These are phyloP conservation scores for Suhomyces guaymorum DNA, from an alignment of 1,139 yeast species.

Conservation along the genomic window DNA sequence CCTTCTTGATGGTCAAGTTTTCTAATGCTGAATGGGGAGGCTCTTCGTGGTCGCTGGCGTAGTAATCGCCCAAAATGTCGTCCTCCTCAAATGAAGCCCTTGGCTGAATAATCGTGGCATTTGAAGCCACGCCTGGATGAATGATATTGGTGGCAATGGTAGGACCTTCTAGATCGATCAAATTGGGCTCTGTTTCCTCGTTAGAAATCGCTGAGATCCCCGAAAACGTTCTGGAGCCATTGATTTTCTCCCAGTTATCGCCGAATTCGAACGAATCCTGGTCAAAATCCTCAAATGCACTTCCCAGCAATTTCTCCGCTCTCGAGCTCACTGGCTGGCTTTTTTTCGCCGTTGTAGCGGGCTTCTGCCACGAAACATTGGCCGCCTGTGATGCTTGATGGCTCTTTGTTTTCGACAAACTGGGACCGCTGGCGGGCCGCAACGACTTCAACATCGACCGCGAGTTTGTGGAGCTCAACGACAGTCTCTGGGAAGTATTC, in stretches of 20 bases:
- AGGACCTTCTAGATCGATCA: constrained; percentile 43
- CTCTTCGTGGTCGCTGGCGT: constrained; percentile 9
- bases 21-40: constrained; percentile 17
- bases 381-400: constrained; percentile 48
- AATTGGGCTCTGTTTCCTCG: constrained; percentile 21
- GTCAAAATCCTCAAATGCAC: constrained; percentile 49
- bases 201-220: constrained; percentile 12
- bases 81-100: constrained; percentile 8
- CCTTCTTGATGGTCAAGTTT: constrained; percentile 22
- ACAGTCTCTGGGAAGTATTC: constrained; percentile 14
- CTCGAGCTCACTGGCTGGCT: no score
- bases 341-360: constrained; percentile 18
- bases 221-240: constrained; percentile 13
- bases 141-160: constrained; percentile 1
- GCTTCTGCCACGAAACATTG: constrained; percentile 41
- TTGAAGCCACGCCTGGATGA: no score
- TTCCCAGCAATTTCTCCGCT: constrained; percentile 21
- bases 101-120: no score
- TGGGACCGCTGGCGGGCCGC: constrained; percentile 23
- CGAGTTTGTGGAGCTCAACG: constrained; percentile 8
- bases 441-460: constrained; percentile 41
- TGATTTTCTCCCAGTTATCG: constrained; percentile 32
- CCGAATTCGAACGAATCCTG: constrained; percentile 30
- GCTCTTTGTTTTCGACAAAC: constrained; percentile 20
- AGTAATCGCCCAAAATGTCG: constrained; percentile 16